Conservation (phyloP, 768 basidiomycete genomes). For the Grammothele lineata region DNA sequence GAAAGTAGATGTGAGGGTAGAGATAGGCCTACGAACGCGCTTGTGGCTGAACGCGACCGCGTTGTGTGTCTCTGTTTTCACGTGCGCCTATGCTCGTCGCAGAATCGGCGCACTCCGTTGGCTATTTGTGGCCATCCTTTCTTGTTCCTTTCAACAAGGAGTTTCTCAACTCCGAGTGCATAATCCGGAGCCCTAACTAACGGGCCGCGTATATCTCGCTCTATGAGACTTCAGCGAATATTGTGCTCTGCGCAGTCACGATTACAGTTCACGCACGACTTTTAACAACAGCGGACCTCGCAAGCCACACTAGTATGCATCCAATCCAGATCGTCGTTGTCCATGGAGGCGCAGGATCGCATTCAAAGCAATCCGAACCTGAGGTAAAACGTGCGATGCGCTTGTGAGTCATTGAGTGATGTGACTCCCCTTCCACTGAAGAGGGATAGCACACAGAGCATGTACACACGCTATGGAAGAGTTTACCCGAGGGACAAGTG, state of each 20-base stretch:
- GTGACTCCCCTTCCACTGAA: too few relatives aligned
- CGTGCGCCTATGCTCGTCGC: neutral
- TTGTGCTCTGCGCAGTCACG: too few relatives aligned
- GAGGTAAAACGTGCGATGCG: constrained; percentile 50
- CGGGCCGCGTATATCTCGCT: too few relatives aligned
- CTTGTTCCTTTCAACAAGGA: too few relatives aligned
- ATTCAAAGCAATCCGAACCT: constrained; percentile 43
- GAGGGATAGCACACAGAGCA: constrained; percentile 41
- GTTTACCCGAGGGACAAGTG: constrained; percentile 18
- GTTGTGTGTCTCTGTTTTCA: constrained; percentile 21
- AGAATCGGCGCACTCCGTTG: too few relatives aligned
- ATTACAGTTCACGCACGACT: too few relatives aligned
- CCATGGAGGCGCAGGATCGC: constrained; percentile 78
- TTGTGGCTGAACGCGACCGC: constrained; percentile 20
- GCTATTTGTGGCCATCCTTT: too few relatives aligned
- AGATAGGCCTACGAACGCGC: constrained; percentile 7
- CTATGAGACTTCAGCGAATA: too few relatives aligned
- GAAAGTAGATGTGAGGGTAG: neutral
- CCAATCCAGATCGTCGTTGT: constrained; percentile 53
- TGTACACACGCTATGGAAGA: constrained; percentile 40
- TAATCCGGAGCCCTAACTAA: too few relatives aligned
- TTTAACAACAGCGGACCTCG: too few relatives aligned
- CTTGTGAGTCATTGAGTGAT: constrained; percentile 48
- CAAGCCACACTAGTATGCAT: too few relatives aligned
- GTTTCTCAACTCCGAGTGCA: too few relatives aligned